phyloP scores from a whole-genome alignment of 2,329 filamentous ascomycete species.

The Alternaria sp. region DNA sequence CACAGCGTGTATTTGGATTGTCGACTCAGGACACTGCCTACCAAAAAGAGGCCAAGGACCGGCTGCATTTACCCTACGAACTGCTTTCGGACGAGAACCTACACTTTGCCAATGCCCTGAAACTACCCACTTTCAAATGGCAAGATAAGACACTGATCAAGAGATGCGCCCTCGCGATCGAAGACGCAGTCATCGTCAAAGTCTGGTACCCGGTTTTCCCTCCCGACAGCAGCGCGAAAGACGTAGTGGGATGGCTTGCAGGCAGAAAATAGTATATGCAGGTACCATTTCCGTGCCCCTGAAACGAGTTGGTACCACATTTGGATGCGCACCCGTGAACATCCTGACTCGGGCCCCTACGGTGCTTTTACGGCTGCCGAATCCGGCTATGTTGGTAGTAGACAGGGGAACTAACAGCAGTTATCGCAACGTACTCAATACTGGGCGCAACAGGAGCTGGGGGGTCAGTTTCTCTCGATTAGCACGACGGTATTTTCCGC shows the following conservation, averaged over 20 bases:
- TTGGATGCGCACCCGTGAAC: slow-evolving; percentile 16
- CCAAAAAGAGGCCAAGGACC: slow-evolving; percentile 47
- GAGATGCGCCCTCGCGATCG: slow-evolving; percentile 48
- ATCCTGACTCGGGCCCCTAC: slow-evolving; percentile 24
- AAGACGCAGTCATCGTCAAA: slow-evolving; percentile 50
- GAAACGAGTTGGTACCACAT: slow-evolving; percentile 29
- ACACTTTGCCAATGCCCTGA: slow-evolving; percentile 41
- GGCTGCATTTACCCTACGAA: slow-evolving; percentile 50
- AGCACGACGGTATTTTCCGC: not conserved
- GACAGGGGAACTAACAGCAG: not conserved
- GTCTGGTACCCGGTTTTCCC: slow-evolving; percentile 54
- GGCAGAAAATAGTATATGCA: slow-evolving; percentile 28
- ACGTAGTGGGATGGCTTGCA: slow-evolving; percentile 46
- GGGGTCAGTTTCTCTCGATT: not conserved
- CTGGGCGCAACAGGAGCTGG: not conserved
- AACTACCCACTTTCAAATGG: slow-evolving; percentile 51
- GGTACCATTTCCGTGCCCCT: slow-evolving; percentile 24
- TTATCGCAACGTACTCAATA: not conserved
- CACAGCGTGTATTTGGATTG: slow-evolving; percentile 47
- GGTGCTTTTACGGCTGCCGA: slow-evolving; percentile 7
- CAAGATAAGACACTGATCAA: slow-evolving; percentile 46
- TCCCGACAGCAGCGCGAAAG: slow-evolving; percentile 49
- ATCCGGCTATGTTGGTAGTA: slow-evolving; percentile 6
- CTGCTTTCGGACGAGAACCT: slow-evolving; percentile 51
- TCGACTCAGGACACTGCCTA: slow-evolving; percentile 51